Evolutionary conservation across 805 yeast species (phyloP), one percentile per base, ranked within the genome.

Genomic region (Kodamaea hsintzibuensis): DNA sequence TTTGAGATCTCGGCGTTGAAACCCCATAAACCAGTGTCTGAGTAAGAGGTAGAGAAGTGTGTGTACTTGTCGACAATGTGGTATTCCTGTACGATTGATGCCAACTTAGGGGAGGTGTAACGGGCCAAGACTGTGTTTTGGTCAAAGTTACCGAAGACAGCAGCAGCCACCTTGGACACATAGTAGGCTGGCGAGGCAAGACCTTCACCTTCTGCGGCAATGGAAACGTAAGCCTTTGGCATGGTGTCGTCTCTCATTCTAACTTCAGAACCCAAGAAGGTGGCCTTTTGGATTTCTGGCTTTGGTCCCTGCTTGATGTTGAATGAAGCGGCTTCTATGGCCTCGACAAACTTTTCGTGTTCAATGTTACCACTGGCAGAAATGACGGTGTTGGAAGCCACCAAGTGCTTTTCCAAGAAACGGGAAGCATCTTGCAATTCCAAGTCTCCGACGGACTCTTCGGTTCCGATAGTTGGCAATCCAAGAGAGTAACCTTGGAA

Each of bases 241-340:
- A 86, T 70, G 63, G 91, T 89, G 74, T 89, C 96, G 69, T 89
- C 96, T 84, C 96, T 86, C 77, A 88, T 76, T 82, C 92, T 85
- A 60, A 88, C 86, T 70, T 89, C 96, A 47, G 95, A 88, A 70
- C 96, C 96, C 70, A 89, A 80, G 82, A 88, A 89, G 53, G 83
- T 69, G 57, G 89, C 82, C 52, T 82, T 76, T 61, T 79, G 78
- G 51, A 65, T 66, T 22, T 73, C 69, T 53, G 78, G 78, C 67
- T 73, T 72, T 53, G 80, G 68, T 60, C 88, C 90, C 49, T 79
- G 71, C 52, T 82, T 74, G 33, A 85, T 62, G 50, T 82, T 74
- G 33, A 85, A 62, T 55, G 77, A 63, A 35, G 42, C 42, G 56
- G 78, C 69, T 66, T 85, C 85, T 56, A 88, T 83, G 53, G 86